These are phyloP conservation scores for Trichosporon sp. DNA, from an alignment of 1,284 basidiomycete species.

Conservation along the genomic window DNA sequence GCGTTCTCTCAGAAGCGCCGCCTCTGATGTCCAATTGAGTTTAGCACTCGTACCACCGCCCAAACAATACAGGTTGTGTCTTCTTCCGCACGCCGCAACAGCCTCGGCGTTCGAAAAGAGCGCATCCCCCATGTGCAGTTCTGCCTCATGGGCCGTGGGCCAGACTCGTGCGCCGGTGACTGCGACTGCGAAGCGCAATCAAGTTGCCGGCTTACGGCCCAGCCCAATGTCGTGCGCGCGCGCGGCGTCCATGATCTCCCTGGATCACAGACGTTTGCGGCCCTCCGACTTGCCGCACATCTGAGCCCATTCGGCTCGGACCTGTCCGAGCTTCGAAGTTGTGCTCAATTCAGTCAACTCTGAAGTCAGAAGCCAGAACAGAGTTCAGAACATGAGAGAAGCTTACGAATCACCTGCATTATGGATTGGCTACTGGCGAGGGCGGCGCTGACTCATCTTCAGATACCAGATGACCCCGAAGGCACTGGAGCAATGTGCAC, in stretches of 20 bases:
- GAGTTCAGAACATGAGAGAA: background rate
- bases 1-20: no score
- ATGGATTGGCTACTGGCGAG: background rate
- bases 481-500: background rate
- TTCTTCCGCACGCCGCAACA: background rate
- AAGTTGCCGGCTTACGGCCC: no score
- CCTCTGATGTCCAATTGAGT: no score
- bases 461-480: constrained; percentile 18
- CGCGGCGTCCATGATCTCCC: no score
- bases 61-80: background rate
- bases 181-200: no score
- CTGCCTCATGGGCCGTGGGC: no score
- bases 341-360: background rate
- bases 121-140: background rate
- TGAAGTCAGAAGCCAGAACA: background rate
- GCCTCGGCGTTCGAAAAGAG: background rate
- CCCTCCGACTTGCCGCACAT: background rate
- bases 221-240: no score
- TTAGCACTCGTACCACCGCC: background rate
- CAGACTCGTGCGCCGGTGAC: no score
- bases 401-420: background rate
- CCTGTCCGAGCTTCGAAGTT: background rate
- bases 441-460: constrained; percentile 6
- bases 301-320: background rate
- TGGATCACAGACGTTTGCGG: background rate